Conservation (phyloP, 164 flowering plant genomes). For the Vitis cinerea region DNA sequence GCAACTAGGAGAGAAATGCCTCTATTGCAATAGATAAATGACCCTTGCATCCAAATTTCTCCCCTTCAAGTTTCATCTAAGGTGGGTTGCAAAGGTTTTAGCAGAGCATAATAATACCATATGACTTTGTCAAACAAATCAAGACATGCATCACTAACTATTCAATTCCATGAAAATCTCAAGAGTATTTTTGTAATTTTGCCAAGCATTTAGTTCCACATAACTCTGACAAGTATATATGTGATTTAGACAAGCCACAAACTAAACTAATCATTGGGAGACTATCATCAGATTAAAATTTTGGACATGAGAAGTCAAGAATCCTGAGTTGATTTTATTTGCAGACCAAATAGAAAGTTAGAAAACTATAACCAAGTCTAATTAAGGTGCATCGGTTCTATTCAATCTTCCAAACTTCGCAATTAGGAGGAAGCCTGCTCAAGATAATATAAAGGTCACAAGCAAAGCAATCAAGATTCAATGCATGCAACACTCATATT, state of each 20-base stretch:
- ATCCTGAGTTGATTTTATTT: no score
- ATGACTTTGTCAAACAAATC: not conserved
- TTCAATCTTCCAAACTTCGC: not conserved
- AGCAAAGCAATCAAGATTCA: not conserved
- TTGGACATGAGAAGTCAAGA: no score
- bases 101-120: not conserved
- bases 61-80: conserved; percentile 90
- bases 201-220: no score
- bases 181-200: no score
- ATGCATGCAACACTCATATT: no score
- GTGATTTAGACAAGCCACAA: no score
- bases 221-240: no score
- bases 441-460: not conserved
- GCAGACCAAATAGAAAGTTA: not conserved
- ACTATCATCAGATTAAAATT: no score
- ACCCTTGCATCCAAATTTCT: conserved; percentile 92
- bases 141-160: no score
- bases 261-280: no score
- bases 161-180: no score
- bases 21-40: conserved; percentile 89
- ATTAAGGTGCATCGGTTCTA: not conserved
- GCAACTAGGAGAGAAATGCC: conserved; percentile 36
- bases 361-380: not conserved
- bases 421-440: not conserved
- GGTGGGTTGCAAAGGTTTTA: conserved; percentile 9